Evolutionary conservation across 192 early-diverging fungal species (phyloP), one percentile per base, ranked within the genome.

Genomic region (Entomortierella parvispora): DNA sequence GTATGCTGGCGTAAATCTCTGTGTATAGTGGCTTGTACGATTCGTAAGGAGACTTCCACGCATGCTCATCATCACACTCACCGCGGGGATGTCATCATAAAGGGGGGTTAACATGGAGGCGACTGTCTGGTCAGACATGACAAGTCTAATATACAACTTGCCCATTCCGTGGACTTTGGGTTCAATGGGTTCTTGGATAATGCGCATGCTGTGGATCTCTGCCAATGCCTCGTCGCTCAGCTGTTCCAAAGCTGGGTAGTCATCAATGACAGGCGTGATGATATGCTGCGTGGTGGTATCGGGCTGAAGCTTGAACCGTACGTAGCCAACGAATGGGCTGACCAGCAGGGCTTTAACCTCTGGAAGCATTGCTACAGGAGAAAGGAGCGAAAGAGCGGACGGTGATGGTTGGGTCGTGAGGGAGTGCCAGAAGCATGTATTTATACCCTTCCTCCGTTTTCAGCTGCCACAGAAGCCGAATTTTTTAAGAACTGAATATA

Each of bases 31-130:
- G n/a, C n/a, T n/a, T n/a, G n/a, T n/a, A n/a, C n/a, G n/a, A n/a
- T n/a, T n/a, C n/a, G n/a, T 50, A 50, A 50, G 48, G 15, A 50
- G 48, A 50, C 48, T 50, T 10, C 2, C 2, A 50, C 48, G 20
- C 48, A 50, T 50, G 48, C 48, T 50, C 6, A 23, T 7, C 48
- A 50, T 50, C 48, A 50, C 48, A 50, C 48, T 50, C n/a, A 50
- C 48, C 1, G 15, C 1, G 48, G 20, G 48, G 48, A 50, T 50
- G 7, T 50, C 20, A 23, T 50, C 48, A 23, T 50, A 50, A 50
- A 7, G 48, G n/a, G 20, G n/a, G 7, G 48, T 50, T 17, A 50
- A 23, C 48, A 50, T 23, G n/a, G 48, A 22, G 22, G n/a, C 48
- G n/a, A 50, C 48, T 50, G 48, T 50, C 2, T 50, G n/a, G 48